A percentile compares a stretch with the other conserved stretches of the same genome.
These are phyloP conservation scores for Mycena rebaudengoi DNA, from an alignment of 768 basidiomycete species.

Conservation along the genomic window DNA sequence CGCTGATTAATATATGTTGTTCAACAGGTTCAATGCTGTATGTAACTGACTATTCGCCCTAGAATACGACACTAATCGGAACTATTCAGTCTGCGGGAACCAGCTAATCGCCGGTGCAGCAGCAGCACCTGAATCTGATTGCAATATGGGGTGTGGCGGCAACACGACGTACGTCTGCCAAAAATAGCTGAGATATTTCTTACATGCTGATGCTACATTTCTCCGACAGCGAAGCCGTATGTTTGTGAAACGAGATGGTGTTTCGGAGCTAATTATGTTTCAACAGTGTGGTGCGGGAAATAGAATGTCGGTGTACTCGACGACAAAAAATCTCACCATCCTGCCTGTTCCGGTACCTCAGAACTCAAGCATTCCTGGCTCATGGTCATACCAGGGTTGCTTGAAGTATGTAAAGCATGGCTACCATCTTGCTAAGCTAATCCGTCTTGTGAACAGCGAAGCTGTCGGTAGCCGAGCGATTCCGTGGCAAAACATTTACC, in stretches of 20 bases:
- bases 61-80: too few species aligned
- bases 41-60: too few species aligned
- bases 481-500: conserved; percentile 68
- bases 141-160: conserved; percentile 82
- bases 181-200: neutral
- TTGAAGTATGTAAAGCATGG: conserved; percentile 70
- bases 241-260: neutral
- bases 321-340: conserved; percentile 57
- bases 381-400: conserved; percentile 75
- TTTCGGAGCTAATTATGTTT: neutral
- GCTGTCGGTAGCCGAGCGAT: conserved; percentile 57
- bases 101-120: conserved; percentile 69
- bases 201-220: neutral
- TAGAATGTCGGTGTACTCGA: conserved; percentile 76
- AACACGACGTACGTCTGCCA: conserved; percentile 61
- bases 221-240: conserved; percentile 58
- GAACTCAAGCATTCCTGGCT: conserved; percentile 65
- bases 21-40: neutral
- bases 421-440: neutral
- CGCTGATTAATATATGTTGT: too few species aligned
- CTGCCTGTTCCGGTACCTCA: conserved; percentile 67
- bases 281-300: conserved; percentile 72
- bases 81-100: conserved; percentile 73
- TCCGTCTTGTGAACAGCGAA: conserved; percentile 50
- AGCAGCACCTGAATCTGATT: conserved; percentile 55